Evolutionary conservation across 1,284 basidiomycete genomes (phyloP).

Genomic region (Ceratobasidium sp.): DNA sequence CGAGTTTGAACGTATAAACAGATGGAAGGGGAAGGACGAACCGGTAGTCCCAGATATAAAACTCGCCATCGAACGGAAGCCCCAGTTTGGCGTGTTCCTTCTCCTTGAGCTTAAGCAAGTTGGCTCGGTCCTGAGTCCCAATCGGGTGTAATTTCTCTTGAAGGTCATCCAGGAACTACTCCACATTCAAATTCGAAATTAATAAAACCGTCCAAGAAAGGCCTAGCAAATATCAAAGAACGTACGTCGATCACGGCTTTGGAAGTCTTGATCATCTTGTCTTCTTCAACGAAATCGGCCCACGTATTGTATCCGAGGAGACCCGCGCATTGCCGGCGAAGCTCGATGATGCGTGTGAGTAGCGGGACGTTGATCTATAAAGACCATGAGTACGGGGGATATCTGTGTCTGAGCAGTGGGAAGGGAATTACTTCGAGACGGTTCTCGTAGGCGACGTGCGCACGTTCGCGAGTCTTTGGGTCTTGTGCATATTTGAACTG

Average conservation of each 20-base stretch:
- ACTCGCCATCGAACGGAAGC: slow-evolving; percentile 73
- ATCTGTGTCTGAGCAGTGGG: not conserved
- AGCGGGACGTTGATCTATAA: slow-evolving; percentile 72
- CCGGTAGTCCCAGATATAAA: slow-evolving; percentile 78
- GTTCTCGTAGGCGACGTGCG: slow-evolving; percentile 75
- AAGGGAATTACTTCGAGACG: slow-evolving; percentile 62
- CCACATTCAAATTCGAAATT: not conserved
- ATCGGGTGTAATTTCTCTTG: slow-evolving; percentile 80
- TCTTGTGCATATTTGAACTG: slow-evolving; percentile 83
- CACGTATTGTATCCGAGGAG: slow-evolving; percentile 82
- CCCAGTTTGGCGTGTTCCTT: slow-evolving; percentile 73
- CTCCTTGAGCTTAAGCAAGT: slow-evolving; percentile 77
- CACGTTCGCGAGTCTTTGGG: slow-evolving; percentile 74
- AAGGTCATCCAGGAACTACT: slow-evolving; percentile 78
- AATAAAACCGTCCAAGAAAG: not conserved
- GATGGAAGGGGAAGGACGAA: slow-evolving; percentile 36
- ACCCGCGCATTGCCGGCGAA: slow-evolving; percentile 76
- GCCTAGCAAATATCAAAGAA: not conserved
- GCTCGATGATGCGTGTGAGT: slow-evolving; percentile 72
- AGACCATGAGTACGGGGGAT: not conserved
- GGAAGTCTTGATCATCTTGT: slow-evolving; percentile 85
- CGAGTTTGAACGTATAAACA: not conserved
- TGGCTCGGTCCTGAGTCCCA: slow-evolving; percentile 73
- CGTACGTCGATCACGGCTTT: slow-evolving; percentile 68
- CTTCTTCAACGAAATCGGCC: slow-evolving; percentile 84